These are phyloP conservation scores for Penicillium sp. DNA, from an alignment of 2,329 filamentous ascomycete species.

Conservation along the genomic window DNA sequence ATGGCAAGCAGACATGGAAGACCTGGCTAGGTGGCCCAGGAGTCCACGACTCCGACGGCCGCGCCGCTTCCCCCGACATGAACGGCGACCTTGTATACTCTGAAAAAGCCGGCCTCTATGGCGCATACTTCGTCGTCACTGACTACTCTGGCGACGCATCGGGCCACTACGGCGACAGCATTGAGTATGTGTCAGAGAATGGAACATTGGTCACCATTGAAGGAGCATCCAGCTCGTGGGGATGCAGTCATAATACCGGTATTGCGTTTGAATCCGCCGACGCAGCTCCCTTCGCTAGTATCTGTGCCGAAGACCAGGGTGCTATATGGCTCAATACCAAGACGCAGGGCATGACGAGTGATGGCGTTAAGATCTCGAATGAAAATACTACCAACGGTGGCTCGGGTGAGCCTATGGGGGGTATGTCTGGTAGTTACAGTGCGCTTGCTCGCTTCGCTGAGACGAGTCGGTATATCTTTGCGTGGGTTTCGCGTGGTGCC, in stretches of 20 bases:
- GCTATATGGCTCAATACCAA: conserved; percentile 68
- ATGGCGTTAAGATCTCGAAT: conserved; percentile 64
- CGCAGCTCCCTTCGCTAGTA: conserved; percentile 60
- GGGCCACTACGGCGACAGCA: conserved; percentile 64
- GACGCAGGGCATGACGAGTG: conserved; percentile 57
- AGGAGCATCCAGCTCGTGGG: conserved; percentile 61
- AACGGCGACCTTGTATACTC: conserved; percentile 68
- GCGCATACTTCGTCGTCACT: conserved; percentile 66
- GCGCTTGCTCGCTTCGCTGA: conserved; percentile 58
- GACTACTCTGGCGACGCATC: conserved; percentile 58
- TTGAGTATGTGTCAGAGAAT: conserved; percentile 54
- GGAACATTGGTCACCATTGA: conserved; percentile 57
- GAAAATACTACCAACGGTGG: conserved; percentile 65
- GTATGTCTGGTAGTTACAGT: conserved; percentile 67
- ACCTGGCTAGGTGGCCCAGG: conserved; percentile 63
- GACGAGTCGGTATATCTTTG: conserved; percentile 61
- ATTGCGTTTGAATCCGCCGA: conserved; percentile 67
- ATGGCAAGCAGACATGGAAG: conserved; percentile 61
- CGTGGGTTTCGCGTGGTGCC: conserved; percentile 66
- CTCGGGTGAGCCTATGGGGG: conserved; percentile 63
- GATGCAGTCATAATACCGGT: conserved; percentile 68
- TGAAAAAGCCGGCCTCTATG: conserved; percentile 59
- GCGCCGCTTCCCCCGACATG: conserved; percentile 60
- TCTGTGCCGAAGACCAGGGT: conserved; percentile 67
- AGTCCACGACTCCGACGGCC: conserved; percentile 52